These are phyloP conservation scores for Aspergillus terreus DNA, from an alignment of 2,329 filamentous ascomycete species.

Conservation along the genomic window DNA sequence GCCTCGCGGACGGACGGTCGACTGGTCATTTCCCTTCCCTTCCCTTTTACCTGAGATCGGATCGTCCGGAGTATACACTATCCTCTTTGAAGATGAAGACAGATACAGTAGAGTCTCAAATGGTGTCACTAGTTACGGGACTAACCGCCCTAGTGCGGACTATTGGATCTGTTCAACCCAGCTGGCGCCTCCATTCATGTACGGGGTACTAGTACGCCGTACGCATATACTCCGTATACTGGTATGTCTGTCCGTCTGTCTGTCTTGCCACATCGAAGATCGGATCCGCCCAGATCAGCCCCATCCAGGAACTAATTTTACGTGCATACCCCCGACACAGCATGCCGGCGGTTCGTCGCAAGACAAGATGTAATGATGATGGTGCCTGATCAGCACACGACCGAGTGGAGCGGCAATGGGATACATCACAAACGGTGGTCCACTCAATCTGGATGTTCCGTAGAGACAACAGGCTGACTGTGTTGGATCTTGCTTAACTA, in stretches of 20 bases:
- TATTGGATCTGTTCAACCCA: not conserved
- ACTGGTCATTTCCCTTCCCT: not conserved
- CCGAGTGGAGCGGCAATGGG: not conserved
- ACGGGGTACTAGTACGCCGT: too few species aligned
- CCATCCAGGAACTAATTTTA: not conserved
- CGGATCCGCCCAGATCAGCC: not conserved
- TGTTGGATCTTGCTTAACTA: not conserved
- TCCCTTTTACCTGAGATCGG: too few species aligned
- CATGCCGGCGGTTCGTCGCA: not conserved
- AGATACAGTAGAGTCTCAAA: not conserved
- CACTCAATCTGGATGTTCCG: not conserved
- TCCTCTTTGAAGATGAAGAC: too few species aligned
- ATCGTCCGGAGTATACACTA: too few species aligned
- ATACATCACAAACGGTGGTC: conserved; percentile 2
- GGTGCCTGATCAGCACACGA: not conserved
- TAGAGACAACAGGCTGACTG: not conserved
- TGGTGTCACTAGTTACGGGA: not conserved
- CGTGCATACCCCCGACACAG: not conserved
- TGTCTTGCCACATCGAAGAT: not conserved
- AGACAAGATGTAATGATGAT: not conserved
- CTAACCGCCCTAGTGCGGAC: not conserved
- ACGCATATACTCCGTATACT: too few species aligned
- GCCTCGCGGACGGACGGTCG: conserved; percentile 3
- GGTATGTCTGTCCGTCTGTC: not conserved
- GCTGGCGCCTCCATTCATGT: not conserved